Base-by-base conservation (phyloP, 306 rosid genomes). In the Cucurbita argyrosperma region DNA sequence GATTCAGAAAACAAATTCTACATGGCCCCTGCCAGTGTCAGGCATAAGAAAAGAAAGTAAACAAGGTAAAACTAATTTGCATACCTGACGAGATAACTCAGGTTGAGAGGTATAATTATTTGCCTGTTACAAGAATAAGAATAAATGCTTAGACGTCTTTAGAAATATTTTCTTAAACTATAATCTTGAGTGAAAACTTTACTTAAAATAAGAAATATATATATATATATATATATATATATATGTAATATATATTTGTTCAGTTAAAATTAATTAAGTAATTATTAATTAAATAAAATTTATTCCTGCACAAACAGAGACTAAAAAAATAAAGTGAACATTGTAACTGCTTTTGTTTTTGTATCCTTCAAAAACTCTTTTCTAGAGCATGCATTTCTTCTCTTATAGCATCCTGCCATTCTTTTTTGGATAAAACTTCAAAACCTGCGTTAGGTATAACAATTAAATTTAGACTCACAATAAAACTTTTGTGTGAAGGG, bases 41-140 rank as follows among this genome's bases (percentile, higher is more conserved):
- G 75, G 75, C 60, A 43, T 62, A 13, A 49, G 30, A 40, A 60
- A 35, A 35, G 18, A 30, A 60, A 60, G 2, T 35, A 14, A 60
- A 45, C 5, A 51, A 15, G 71, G 47, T 35, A 65, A 37, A 0
- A 58, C 57, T 74, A 7, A 49, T 71, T 69, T 65, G 8, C 38
- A 72, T 82, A 93, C 98, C 98, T 93, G 98, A 49, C 78, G 96
- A 70, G 96, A 87, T 85, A 93, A 80, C 83, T 93, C 98, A 37
- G 88, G 81, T 76, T 86, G 97, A 71, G 93, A 85, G 78, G 89
- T 86, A 76, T 90, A 93, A 83, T 71, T 80, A 75, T 87, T 92
- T 37, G 65, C 89, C 98, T 92, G 96, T 72, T 55, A 21, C 16
- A 69, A 53, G 45, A 30, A 54, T 16, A 54, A 61, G 54, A 50